Evolutionary conservation across 2,329 filamentous ascomycete genomes (phyloP), one percentile per base, ranked within the genome.

Genomic region (Scorias spongiosa): DNA sequence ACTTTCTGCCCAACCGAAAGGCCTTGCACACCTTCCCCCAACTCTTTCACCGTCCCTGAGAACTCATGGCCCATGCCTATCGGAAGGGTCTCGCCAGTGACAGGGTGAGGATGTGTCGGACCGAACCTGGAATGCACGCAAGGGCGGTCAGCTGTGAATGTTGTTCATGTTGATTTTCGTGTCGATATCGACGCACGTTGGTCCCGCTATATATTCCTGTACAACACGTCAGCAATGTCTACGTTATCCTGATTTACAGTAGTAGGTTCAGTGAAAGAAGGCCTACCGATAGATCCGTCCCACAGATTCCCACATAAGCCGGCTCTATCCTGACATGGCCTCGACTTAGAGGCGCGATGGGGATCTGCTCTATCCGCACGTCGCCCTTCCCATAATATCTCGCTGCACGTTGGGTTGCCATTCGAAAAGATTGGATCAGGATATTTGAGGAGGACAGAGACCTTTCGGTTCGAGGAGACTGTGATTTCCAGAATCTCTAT

Each of bases 31-130:
- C 54, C 48, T 29, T 49, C 48, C 0, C 77, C 77, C n/a, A 81
- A 61, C 49, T 78, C 74, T 10, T 69, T 65, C 29, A 82, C 64
- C 2, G 69, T 67, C 10, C 78, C 78, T 2, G 69, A 73, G 57
- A 81, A 78, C 54, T 82, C 79, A 53, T 82, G 78, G 20, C 79
- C 78, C 9, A 81, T 63, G 0, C 55, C 76, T 9, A 80, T 66
- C 2, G 77, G 78, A 30, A 75, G 66, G 1, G 63, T 65, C 45
- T 74, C 73, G 29, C 68, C 63, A 0, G 76, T 81, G 17, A 80
- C 58, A 2, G 69, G 69, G 51, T 81, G 78, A 1, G 76, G 73
- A 6, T 57, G 58, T 6, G 54, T 54, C 2, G 74, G 72, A 1
- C 69, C 66, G 57, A 72, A 68, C 20, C 62, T 69, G 11, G 65